These are phyloP conservation scores for Neonectria sp. DNA, from an alignment of 2,329 filamentous ascomycete genomes.

Conservation along the genomic window DNA sequence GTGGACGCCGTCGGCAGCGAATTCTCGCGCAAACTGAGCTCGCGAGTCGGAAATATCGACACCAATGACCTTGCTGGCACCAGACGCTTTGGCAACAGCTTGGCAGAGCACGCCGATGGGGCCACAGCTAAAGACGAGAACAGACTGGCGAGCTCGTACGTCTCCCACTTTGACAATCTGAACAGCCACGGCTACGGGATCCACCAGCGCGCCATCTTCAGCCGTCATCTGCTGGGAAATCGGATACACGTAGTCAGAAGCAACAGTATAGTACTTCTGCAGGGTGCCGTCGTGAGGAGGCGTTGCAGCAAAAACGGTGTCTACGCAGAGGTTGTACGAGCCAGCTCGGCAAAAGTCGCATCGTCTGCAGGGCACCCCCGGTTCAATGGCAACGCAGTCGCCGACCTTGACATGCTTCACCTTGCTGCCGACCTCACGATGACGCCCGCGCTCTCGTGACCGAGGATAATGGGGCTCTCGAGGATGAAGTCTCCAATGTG, in stretches of 20 bases:
- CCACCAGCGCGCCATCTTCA: slow-evolving; percentile 26
- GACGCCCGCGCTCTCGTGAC: no score
- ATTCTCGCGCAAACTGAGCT: slow-evolving; percentile 56
- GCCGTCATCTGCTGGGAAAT: slow-evolving; percentile 21
- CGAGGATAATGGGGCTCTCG: no score
- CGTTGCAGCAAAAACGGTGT: no score
- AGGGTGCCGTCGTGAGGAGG: slow-evolving; percentile 29
- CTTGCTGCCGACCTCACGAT: no score
- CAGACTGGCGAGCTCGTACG: slow-evolving; percentile 17
- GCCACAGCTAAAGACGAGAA: slow-evolving; percentile 29
- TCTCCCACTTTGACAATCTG: slow-evolving; percentile 25
- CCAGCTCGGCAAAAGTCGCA: no score
- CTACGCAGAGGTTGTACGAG: no score
- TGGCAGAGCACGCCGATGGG: slow-evolving; percentile 54
- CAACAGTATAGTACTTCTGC: slow-evolving; percentile 22
- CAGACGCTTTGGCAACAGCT: slow-evolving; percentile 61
- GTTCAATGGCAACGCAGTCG: no score
- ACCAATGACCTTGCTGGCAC: slow-evolving; percentile 59
- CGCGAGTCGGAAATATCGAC: slow-evolving; percentile 60
- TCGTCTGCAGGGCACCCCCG: no score
- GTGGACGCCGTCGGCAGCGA: slow-evolving; percentile 60
- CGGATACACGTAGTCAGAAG: slow-evolving; percentile 23
- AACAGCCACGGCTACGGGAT: slow-evolving; percentile 26
- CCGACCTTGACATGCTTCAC: no score
- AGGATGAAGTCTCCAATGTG: no score